Base-by-base conservation (phyloP, 2,329 filamentous ascomycete species). In the Drechslerella dactyloides region DNA sequence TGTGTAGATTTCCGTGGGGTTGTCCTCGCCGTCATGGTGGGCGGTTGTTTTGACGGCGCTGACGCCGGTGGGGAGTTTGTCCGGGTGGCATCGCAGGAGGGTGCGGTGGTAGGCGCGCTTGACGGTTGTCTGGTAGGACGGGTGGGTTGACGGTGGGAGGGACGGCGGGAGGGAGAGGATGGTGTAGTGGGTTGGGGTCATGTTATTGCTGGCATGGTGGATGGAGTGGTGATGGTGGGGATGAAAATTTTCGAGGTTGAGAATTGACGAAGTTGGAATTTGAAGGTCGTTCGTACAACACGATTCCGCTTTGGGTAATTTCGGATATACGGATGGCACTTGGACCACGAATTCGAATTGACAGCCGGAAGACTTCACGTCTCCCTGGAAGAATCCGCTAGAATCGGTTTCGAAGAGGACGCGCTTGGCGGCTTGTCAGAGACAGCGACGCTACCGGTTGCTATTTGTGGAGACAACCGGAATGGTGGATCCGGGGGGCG, bases 71-170 rank as follows among this genome's bases (percentile, higher is more conserved):
- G 40, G 54, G 30, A 65, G 60, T 65, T 88, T 88, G 80, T 89
- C 86, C 1, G 87, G 87, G 79, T 90, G 87, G 80, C 89, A 83
- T 74, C 82, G 83, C 15, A 90, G 83, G 35, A 90, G 83, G 21
- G 87, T 86, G 60, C 85, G 83, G 78, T 83, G 86, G 79, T 89
- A 90, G 69, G 87, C 86, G 69, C 83, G 83, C 77, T 87, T 88
- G 70, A 89, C 80, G 56, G 85, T 80, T 54, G 59, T 55, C 59
- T 70, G 66, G 59, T 70, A 70, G 54, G 44, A 64, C 82, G 80
- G 74, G 80, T 82, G 78, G 76, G 83, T 81, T n/a, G n/a, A n/a
- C 69, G 79, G 75, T 59, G 81, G 77, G 66, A 80, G 78, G 75
- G 82, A 79, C 68, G 85, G 81, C 11, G 84, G 83, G 70, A 89